Percentiles rank a stretch among this genome's conserved stretches.
These are phyloP conservation scores for Aureobasidium zeae DNA, from an alignment of 2,329 filamentous ascomycete genomes.

Conservation along the genomic window DNA sequence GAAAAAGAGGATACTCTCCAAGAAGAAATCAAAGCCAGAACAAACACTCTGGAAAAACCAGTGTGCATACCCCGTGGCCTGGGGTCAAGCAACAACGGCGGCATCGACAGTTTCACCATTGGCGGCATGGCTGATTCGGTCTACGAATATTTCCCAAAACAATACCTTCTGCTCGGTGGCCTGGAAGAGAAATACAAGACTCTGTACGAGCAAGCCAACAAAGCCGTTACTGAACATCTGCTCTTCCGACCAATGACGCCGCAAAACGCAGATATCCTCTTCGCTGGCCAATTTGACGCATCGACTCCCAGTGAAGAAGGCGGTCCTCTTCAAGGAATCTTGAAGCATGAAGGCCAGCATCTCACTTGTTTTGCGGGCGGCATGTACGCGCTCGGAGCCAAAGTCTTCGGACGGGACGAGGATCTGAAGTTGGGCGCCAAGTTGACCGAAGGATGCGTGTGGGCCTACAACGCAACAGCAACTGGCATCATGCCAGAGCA, in stretches of 20 bases:
- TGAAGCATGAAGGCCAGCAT: conserved; percentile 41
- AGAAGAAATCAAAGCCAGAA: conserved; percentile 11
- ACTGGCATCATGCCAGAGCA: conserved; percentile 48
- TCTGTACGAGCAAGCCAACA: conserved; percentile 60
- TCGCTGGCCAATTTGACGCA: conserved; percentile 49
- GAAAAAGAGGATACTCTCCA: conserved; percentile 1
- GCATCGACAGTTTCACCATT: conserved; percentile 44
- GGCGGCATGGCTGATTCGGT: conserved; percentile 48
- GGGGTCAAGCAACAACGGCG: conserved; percentile 37
- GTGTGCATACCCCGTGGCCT: conserved; percentile 55
- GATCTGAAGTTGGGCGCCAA: conserved; percentile 43
- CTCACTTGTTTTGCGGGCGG: conserved; percentile 47
- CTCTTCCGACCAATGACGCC: conserved; percentile 70
- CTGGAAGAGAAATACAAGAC: conserved; percentile 60
- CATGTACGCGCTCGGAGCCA: conserved; percentile 46
- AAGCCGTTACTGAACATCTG: conserved; percentile 61
- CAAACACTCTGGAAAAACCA: conserved; percentile 16
- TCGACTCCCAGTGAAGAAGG: not conserved
- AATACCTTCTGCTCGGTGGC: conserved; percentile 70
- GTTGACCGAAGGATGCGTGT: conserved; percentile 47
- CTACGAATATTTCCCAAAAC: conserved; percentile 51
- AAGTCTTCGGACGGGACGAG: conserved; percentile 41
- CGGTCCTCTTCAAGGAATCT: conserved; percentile 20
- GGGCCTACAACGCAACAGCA: conserved; percentile 42
- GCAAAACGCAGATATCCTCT: conserved; percentile 59